These are phyloP conservation scores for Symbiodinium natans DNA, from an alignment of 73 alveolate genomes.

Conservation along the genomic window DNA sequence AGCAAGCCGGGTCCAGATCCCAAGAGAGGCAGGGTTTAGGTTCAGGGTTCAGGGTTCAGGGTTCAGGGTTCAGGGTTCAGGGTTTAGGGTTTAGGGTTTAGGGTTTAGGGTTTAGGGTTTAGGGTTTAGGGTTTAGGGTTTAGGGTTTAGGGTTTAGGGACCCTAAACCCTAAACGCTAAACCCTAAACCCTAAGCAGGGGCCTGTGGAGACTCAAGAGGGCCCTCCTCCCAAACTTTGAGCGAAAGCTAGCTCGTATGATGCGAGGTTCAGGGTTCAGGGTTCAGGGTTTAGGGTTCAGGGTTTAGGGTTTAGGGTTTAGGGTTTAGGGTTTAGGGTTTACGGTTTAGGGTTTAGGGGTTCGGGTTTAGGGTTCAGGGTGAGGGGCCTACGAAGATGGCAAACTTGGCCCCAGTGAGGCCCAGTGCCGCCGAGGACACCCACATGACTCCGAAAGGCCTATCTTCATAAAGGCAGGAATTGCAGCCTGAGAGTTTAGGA, in stretches of 20 bases:
- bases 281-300: too few relatives aligned
- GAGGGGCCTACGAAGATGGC: background rate
- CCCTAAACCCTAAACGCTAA: too few relatives aligned
- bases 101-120: background rate
- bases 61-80: background rate
- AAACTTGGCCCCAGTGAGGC: background rate
- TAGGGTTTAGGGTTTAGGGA: too few relatives aligned
- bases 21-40: background rate
- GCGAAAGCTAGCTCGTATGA: too few relatives aligned
- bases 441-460: background rate
- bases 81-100: background rate
- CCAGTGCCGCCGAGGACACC: background rate
- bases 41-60: background rate
- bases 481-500: too few relatives aligned
- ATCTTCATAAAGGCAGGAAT: background rate
- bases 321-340: too few relatives aligned
- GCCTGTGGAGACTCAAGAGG: too few relatives aligned
- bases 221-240: too few relatives aligned
- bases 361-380: background rate
- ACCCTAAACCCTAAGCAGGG: background rate
- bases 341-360: background rate
- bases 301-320: too few relatives aligned
- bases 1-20: background rate
- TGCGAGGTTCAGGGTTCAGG: too few relatives aligned
- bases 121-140: background rate